A percentile compares a stretch with the other conserved stretches of the same genome.
Evolutionary conservation across 2,329 filamentous ascomycete genomes (phyloP).

Genomic region (Fusarium pseudonygamai): DNA sequence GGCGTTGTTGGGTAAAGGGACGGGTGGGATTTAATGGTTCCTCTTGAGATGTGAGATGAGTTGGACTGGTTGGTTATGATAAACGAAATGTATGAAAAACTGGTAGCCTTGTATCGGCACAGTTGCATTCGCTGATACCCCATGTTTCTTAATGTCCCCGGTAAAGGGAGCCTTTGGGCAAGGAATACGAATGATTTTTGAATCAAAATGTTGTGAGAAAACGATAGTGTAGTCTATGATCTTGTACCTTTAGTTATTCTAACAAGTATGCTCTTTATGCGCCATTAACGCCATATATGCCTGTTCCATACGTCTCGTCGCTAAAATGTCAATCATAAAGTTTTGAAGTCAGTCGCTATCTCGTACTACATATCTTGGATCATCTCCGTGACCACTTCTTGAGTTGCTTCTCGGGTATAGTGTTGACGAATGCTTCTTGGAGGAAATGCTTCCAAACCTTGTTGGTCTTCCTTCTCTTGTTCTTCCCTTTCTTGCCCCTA

Average conservation of each 20-base stretch:
- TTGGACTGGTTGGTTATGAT: constrained; percentile 14
- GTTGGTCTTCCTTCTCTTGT: constrained; percentile 63
- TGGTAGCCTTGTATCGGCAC: background rate
- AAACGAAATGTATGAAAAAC: constrained; percentile 23
- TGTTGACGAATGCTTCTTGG: constrained; percentile 80
- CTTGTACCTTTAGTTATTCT: background rate
- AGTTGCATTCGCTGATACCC: constrained; percentile 42
- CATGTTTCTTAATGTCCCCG: background rate
- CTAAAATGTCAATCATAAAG: constrained; percentile 29
- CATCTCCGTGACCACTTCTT: constrained; percentile 52
- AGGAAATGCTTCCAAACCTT: constrained; percentile 83
- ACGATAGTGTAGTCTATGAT: constrained; percentile 16
- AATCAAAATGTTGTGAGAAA: background rate
- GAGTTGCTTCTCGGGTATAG: constrained; percentile 72
- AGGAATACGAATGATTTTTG: background rate
- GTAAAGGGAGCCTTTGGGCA: background rate
- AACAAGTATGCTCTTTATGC: constrained; percentile 1
- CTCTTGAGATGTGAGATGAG: background rate
- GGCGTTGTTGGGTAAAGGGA: background rate
- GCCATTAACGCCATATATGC: constrained; percentile 32
- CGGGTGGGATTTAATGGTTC: background rate
- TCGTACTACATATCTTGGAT: constrained; percentile 3
- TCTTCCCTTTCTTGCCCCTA: constrained; percentile 49
- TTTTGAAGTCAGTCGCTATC: background rate
- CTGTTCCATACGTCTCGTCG: constrained; percentile 16